A percentile compares a stretch with the other conserved stretches of the same genome.
Evolutionary conservation across 148 eudicot species (phyloP).

Genomic region (Salicornia ramosissima): DNA sequence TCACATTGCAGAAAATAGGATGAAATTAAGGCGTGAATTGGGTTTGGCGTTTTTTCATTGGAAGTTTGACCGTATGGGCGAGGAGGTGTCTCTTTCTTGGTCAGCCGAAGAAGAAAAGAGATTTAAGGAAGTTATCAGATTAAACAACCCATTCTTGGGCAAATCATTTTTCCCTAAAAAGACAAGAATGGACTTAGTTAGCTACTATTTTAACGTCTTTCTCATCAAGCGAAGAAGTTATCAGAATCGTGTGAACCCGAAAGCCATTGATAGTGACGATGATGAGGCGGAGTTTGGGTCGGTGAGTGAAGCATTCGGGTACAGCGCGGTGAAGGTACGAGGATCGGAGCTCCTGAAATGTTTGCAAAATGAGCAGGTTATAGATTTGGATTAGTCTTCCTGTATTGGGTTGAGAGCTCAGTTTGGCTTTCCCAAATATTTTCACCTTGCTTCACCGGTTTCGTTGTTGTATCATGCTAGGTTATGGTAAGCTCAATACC

Average conservation of each 20-base stretch:
- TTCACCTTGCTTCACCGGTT: constrained; percentile 5
- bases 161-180: constrained; percentile 46
- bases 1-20: constrained; percentile 68
- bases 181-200: constrained; percentile 50
- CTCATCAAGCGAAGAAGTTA: constrained; percentile 54
- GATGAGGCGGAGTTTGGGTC: constrained; percentile 66
- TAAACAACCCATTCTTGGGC: constrained; percentile 23
- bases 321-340: constrained; percentile 32
- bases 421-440: constrained; percentile 1
- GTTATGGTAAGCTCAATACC: neutral
- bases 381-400: constrained; percentile 33
- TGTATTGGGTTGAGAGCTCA: constrained; percentile 10
- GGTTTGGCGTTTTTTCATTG: constrained; percentile 56
- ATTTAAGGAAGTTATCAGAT: constrained; percentile 46
- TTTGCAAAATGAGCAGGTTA: constrained; percentile 43
- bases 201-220: constrained; percentile 77
- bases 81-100: constrained; percentile 86
- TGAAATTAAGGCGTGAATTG: constrained; percentile 51
- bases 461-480: neutral
- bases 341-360: constrained; percentile 33
- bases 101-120: constrained; percentile 55
- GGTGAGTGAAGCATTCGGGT: constrained; percentile 54
- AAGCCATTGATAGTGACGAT: constrained; percentile 64
- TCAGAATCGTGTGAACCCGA: constrained; percentile 79
- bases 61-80: constrained; percentile 79